phyloP scores from a whole-genome alignment of 257 asterid genomes.

The Schizonepeta tenuifolia region DNA sequence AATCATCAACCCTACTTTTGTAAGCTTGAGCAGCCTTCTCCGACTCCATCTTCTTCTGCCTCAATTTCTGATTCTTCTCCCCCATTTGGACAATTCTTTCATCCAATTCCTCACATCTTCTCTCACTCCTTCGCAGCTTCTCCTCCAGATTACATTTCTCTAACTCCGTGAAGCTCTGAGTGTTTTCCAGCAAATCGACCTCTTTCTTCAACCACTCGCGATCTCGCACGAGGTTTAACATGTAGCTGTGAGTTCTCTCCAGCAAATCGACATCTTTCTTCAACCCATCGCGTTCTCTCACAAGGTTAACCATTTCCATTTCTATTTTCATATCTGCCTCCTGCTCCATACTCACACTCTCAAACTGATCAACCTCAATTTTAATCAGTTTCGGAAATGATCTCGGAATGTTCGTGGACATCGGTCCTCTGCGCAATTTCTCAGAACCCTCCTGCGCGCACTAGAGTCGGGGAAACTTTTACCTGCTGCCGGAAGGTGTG shows the following conservation, averaged over 20 bases:
- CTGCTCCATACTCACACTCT: not conserved
- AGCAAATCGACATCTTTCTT: no score
- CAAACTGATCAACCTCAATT: not conserved
- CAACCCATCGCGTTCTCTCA: no score
- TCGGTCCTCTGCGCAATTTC: not conserved
- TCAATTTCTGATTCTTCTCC: not conserved
- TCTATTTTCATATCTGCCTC: not conserved
- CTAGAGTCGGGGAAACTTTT: no score
- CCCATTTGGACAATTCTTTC: no score
- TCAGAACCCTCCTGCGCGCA: no score
- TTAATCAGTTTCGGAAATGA: constrained; percentile 34
- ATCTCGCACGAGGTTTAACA: constrained; percentile 14
- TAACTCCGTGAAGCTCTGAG: not conserved
- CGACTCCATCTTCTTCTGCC: constrained; percentile 15
- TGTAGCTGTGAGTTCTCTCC: no score
- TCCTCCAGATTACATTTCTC: not conserved
- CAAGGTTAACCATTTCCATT: constrained; percentile 26
- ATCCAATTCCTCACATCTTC: constrained; percentile 4
- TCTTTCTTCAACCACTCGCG: constrained; percentile 21
- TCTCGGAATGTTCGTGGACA: not conserved
- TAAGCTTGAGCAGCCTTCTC: not conserved
- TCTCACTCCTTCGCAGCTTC: not conserved
- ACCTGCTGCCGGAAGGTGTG: no score
- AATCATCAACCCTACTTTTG: not conserved
- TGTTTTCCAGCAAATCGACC: constrained; percentile 19